Percentiles rank a stretch among this genome's conserved stretches.
phyloP scores from a whole-genome alignment of 441 rosid genomes.

The Metrosideros polymorpha region DNA sequence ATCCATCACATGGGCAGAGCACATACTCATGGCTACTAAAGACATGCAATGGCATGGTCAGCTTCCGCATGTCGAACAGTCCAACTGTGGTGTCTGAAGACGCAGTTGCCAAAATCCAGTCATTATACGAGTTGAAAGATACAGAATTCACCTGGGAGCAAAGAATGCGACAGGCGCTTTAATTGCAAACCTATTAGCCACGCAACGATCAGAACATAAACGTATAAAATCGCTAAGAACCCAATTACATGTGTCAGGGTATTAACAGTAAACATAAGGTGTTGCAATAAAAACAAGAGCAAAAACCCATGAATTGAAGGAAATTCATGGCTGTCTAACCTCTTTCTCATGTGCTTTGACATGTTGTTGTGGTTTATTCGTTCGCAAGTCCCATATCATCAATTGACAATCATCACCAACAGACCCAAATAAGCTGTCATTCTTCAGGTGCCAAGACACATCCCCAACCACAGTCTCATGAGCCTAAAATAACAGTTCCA shows the following conservation, averaged over 20 bases:
- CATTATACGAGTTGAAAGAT: slow-evolving; percentile 72
- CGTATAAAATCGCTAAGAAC: background rate
- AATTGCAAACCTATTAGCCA: background rate
- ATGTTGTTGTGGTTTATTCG: slow-evolving; percentile 43
- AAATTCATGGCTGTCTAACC: slow-evolving; percentile 23
- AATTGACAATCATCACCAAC: slow-evolving; percentile 64
- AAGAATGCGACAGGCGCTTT: background rate
- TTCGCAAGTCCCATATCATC: slow-evolving; percentile 77
- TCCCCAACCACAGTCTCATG: slow-evolving; percentile 65
- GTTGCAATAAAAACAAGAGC: background rate
- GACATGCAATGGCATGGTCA: slow-evolving; percentile 49
- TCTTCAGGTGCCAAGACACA: slow-evolving; percentile 80
- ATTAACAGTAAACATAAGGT: background rate
- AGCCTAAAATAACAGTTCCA: slow-evolving; percentile 30
- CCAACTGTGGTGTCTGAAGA: slow-evolving; percentile 72
- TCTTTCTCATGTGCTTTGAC: slow-evolving; percentile 75
- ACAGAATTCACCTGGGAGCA: slow-evolving; percentile 50
- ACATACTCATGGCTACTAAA: slow-evolving; percentile 60
- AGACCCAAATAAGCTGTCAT: slow-evolving; percentile 71
- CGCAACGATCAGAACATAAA: background rate
- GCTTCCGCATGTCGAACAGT: slow-evolving; percentile 72
- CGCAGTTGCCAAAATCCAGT: slow-evolving; percentile 84
- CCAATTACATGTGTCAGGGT: background rate
- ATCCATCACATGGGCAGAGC: background rate
- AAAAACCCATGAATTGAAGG: background rate